Evolutionary conservation across 2,329 filamentous ascomycete genomes (phyloP).

Genomic region (Epichloe elymi): DNA sequence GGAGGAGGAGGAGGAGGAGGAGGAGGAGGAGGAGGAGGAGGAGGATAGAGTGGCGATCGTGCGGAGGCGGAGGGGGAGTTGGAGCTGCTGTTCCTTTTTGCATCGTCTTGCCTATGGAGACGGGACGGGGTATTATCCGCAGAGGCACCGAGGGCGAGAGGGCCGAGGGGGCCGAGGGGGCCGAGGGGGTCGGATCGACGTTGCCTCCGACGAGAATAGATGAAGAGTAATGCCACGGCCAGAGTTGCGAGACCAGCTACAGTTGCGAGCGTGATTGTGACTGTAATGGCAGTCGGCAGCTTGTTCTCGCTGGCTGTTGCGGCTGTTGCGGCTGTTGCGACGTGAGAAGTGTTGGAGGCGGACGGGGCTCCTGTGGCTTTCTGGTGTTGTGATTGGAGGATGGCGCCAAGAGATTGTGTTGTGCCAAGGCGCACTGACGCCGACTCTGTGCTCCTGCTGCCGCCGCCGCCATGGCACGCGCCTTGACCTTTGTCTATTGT

Average conservation of each 20-base stretch:
- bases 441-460: not conserved
- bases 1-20: not conserved
- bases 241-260: not conserved
- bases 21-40: no score
- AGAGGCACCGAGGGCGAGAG: not conserved
- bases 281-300: not conserved
- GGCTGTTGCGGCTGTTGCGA: not conserved
- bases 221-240: not conserved
- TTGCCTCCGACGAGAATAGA: not conserved
- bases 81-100: not conserved
- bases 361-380: not conserved
- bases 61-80: not conserved
- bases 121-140: not conserved
- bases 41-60: not conserved
- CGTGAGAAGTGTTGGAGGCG: not conserved
- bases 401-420: not conserved
- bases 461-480: not conserved
- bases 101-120: not conserved
- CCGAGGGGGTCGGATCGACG: not conserved
- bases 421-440: not conserved
- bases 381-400: not conserved
- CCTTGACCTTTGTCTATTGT: not conserved
- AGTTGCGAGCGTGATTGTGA: slow-evolving; percentile 2
- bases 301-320: not conserved
- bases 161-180: no score